Base-by-base conservation (phyloP, 805 yeast genomes). In the Candida maesae region DNA sequence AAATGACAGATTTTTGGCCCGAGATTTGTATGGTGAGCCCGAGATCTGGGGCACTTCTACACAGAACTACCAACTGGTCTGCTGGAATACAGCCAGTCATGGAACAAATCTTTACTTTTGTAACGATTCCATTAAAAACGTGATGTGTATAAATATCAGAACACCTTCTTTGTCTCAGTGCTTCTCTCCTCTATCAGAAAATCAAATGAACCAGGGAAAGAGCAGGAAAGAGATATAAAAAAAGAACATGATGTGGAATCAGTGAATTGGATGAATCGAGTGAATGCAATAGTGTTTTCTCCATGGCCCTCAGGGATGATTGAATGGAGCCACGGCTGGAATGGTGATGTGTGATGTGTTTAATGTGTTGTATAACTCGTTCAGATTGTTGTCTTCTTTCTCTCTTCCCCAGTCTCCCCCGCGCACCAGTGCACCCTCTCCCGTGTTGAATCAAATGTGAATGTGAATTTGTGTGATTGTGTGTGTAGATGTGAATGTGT, bases 91-190 rank as follows among this genome's bases (percentile, higher is more conserved):
- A n/a, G n/a, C n/a, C n/a, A n/a, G n/a, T n/a, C 24, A 21, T 10
- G 10, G 24, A 8, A 8, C 24, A 21, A 21, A 25, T 9, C 10
- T 12, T n/a, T 28, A 14, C 15, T 8, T 6, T 28, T 7, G 9
- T 14, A 7, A 18, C 8, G n/a, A 20, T 5, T 32, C 38, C 43
- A 39, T 39, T 39, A 39, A 23, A 30, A 30, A 12, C 43, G 43
- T 39, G 31, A 30, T 39, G 35, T 39, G 35, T 39, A 39, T 39
- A 39, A 39, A 39, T 34, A 39, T 35, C 38, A 35, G 26, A 35
- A 17, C 14, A 11, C 35, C n/a, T n/a, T n/a, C n/a, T n/a, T n/a
- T n/a, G n/a, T n/a, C n/a, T n/a, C n/a, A n/a, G n/a, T n/a, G n/a
- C n/a, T n/a, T n/a, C n/a, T n/a, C 17, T 14, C 35, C 35, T 18